Percentiles rank a stretch among this genome's conserved stretches.
Evolutionary conservation across 257 asterid species (phyloP).

Genomic region (Jaltomata sinuosa): DNA sequence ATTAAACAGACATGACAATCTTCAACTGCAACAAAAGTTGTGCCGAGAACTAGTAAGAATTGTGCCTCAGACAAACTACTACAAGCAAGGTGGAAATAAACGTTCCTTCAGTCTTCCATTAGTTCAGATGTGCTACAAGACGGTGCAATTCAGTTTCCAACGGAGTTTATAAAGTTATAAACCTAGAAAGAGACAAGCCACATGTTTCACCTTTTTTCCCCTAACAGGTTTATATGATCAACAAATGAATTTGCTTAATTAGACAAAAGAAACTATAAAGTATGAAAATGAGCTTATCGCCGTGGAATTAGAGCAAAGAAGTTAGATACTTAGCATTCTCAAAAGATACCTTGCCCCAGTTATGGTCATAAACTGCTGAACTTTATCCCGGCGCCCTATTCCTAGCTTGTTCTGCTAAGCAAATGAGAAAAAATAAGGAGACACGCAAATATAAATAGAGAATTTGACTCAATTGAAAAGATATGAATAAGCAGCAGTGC

Average conservation of each 20-base stretch:
- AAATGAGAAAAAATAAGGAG: neutral
- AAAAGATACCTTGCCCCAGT: constrained; percentile 74
- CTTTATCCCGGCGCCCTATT: constrained; percentile 90
- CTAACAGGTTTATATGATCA: neutral
- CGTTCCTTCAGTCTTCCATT: no score
- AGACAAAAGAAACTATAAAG: neutral
- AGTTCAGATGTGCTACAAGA: neutral
- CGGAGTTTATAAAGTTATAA: neutral
- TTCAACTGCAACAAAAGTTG: neutral
- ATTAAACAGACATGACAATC: neutral
- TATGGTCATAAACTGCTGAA: constrained; percentile 87
- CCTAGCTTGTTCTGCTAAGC: constrained; percentile 71
- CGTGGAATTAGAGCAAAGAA: neutral
- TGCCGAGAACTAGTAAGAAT: neutral
- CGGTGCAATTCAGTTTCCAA: neutral
- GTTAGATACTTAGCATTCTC: neutral
- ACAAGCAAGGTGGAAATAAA: no score
- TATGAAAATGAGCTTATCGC: neutral
- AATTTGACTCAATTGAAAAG: neutral
- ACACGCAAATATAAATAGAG: neutral
- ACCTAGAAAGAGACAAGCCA: neutral
- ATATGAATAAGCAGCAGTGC: neutral
- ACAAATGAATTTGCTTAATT: neutral
- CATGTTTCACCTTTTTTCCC: neutral
- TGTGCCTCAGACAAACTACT: neutral